phyloP scores from a whole-genome alignment of 2,329 filamentous ascomycete genomes.

The Endothia cerciana region DNA sequence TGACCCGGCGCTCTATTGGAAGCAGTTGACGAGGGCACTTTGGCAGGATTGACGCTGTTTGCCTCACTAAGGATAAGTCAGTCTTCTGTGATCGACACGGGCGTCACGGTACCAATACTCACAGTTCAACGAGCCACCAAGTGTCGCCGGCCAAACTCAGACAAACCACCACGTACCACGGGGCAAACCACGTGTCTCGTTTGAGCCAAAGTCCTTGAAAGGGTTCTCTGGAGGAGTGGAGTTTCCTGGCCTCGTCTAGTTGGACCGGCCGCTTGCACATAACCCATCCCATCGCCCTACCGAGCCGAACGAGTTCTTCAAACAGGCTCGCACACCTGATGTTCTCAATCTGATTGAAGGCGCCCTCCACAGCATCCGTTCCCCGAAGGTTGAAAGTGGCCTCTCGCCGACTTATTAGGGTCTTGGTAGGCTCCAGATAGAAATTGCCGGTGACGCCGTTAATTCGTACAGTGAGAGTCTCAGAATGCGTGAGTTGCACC shows the following conservation, averaged over 20 bases:
- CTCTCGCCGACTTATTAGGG: conserved; percentile 63
- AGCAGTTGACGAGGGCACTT: conserved; percentile 1
- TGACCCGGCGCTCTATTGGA: conserved; percentile 8
- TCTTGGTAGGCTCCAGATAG: conserved; percentile 65
- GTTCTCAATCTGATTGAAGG: conserved; percentile 59
- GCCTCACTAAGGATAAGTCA: not conserved
- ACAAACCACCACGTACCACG: conserved; percentile 74
- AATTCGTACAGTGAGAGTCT: conserved; percentile 65
- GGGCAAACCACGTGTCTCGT: conserved; percentile 69
- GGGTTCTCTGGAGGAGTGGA: conserved; percentile 43
- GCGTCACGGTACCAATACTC: conserved; percentile 39
- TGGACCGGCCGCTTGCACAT: conserved; percentile 52
- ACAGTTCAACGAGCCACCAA: conserved; percentile 77
- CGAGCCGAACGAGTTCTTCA: conserved; percentile 63
- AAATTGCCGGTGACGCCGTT: conserved; percentile 81
- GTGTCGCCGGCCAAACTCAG: conserved; percentile 73
- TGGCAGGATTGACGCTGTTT: conserved; percentile 6
- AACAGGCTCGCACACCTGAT: conserved; percentile 65
- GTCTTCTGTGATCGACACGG: not conserved
- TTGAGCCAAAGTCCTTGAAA: conserved; percentile 71
- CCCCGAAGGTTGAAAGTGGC: conserved; percentile 62
- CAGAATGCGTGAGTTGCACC: conserved; percentile 69
- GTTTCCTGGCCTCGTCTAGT: conserved; percentile 55
- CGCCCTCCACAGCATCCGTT: conserved; percentile 61
- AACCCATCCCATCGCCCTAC: conserved; percentile 68